These are phyloP conservation scores for Quercus lobata DNA, from an alignment of 331 rosid species.

Conservation along the genomic window DNA sequence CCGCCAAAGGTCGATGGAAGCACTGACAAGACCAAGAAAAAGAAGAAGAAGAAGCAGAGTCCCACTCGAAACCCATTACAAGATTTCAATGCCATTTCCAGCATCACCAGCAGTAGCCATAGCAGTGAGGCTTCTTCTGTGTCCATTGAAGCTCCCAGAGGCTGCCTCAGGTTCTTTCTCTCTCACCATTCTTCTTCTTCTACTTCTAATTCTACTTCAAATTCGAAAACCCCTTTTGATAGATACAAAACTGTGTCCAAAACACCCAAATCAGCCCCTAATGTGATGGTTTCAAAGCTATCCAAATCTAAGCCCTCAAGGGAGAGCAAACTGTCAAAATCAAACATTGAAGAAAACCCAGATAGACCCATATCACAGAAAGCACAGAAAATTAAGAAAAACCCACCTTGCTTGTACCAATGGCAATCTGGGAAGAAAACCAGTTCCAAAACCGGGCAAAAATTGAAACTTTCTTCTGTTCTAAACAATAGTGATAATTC, in stretches of 20 bases:
- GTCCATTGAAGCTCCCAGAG: slow-evolving; percentile 58
- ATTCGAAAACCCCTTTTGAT: slow-evolving; percentile 40
- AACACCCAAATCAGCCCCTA: slow-evolving; percentile 47
- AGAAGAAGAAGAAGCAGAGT: slow-evolving; percentile 17
- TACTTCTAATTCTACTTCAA: slow-evolving; percentile 33
- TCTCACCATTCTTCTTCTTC: slow-evolving; percentile 46
- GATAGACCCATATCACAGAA: slow-evolving; percentile 19
- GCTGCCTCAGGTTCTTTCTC: slow-evolving; percentile 69
- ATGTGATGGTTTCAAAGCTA: slow-evolving; percentile 20
- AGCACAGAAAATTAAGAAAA: slow-evolving; percentile 23
- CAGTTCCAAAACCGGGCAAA: slow-evolving; percentile 27
- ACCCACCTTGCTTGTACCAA: slow-evolving; percentile 48
- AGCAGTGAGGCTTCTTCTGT: slow-evolving; percentile 44
- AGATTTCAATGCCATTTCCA: slow-evolving; percentile 43
- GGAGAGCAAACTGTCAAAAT: slow-evolving; percentile 41
- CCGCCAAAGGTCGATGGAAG: slow-evolving; percentile 20
- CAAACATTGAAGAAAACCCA: slow-evolving; percentile 13
- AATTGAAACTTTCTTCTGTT: slow-evolving; percentile 31
- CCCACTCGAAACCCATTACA: slow-evolving; percentile 42
- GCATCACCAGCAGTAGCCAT: slow-evolving; percentile 25
- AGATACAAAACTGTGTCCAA: slow-evolving; percentile 28
- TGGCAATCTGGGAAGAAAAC: slow-evolving; percentile 59
- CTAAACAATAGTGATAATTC: slow-evolving; percentile 14
- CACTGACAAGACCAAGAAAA: background rate
- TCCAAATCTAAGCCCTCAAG: slow-evolving; percentile 33